Evolutionary conservation across 176 grass and related monocot genomes (phyloP).

Genomic region (Aegilops bicornis): DNA sequence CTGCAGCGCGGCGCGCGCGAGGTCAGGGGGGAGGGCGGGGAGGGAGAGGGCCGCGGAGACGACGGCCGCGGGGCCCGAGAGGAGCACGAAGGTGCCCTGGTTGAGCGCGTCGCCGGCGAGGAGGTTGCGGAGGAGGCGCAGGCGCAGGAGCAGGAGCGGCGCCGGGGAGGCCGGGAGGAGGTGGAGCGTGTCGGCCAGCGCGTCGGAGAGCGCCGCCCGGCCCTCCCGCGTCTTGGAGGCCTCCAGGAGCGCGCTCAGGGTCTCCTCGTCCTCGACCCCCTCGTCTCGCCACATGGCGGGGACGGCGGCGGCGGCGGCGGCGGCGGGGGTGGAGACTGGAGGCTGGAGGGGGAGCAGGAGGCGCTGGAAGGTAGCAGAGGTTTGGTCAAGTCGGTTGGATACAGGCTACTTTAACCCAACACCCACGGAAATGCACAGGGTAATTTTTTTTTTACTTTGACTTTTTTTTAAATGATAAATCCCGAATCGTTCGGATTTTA

Average conservation of each 20-base stretch:
- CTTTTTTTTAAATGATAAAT: too few relatives aligned
- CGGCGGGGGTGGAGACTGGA: not conserved
- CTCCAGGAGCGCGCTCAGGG: conserved; percentile 47
- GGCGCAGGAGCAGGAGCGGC: conserved; percentile 44
- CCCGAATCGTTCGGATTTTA: too few relatives aligned
- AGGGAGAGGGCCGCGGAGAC: conserved; percentile 34
- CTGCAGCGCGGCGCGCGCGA: conserved; percentile 57
- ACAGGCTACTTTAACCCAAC: too few relatives aligned
- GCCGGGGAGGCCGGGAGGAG: conserved; percentile 16
- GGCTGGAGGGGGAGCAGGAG: not conserved
- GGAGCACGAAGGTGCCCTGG: conserved; percentile 64
- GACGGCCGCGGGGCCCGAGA: conserved; percentile 36
- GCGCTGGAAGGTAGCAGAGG: too few relatives aligned
- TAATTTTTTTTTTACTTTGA: too few relatives aligned
- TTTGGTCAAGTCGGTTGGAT: too few relatives aligned
- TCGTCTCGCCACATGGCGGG: conserved; percentile 7
- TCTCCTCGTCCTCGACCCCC: conserved; percentile 42
- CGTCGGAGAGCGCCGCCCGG: conserved; percentile 41
- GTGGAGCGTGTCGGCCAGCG: conserved; percentile 35
- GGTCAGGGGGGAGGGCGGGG: conserved; percentile 30
- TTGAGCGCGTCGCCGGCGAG: conserved; percentile 62
- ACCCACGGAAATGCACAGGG: too few relatives aligned
- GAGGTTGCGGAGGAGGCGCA: conserved; percentile 85
- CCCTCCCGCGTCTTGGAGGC: conserved; percentile 51
- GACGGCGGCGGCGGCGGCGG: not conserved